A percentile compares a stretch with the other conserved stretches of the same genome.
These are phyloP conservation scores for Citrullus amarus DNA, from an alignment of 306 rosid species.

Conservation along the genomic window DNA sequence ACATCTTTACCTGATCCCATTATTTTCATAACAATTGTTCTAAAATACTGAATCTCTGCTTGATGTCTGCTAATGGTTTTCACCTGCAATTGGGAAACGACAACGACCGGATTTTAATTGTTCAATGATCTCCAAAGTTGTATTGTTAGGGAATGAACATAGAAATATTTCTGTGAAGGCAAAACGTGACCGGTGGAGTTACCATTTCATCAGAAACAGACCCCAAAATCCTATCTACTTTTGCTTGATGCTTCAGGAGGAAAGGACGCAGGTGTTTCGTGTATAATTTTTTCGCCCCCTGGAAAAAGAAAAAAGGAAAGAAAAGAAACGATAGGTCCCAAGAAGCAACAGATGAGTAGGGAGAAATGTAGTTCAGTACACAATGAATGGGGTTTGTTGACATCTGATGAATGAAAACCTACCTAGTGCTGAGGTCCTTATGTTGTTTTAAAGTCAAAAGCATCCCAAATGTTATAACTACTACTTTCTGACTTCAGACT, in stretches of 20 bases:
- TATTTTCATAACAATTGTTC: slow-evolving; percentile 28
- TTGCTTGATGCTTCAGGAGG: slow-evolving; percentile 56
- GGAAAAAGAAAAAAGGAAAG: neutral
- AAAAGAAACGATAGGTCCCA: neutral
- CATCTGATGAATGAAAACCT: neutral
- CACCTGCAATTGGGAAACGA: slow-evolving; percentile 32
- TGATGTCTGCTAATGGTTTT: slow-evolving; percentile 45
- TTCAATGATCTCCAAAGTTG: neutral
- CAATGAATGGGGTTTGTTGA: neutral
- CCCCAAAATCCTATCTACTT: slow-evolving; percentile 50
- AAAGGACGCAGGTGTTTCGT: slow-evolving; percentile 60
- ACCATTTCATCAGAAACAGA: slow-evolving; percentile 57
- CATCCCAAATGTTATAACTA: neutral
- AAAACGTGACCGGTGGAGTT: neutral
- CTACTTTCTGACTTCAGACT: neutral
- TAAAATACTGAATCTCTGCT: slow-evolving; percentile 46
- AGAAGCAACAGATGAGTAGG: neutral
- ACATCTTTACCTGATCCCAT: slow-evolving; percentile 51
- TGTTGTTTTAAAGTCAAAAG: neutral
- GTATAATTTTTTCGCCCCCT: slow-evolving; percentile 80
- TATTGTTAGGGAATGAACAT: neutral
- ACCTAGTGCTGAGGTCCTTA: neutral
- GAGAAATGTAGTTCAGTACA: neutral
- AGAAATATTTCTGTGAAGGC: neutral
- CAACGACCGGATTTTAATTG: neutral